Evolutionary conservation across 164 flowering plant species (phyloP), one percentile per base, ranked within the genome.

Genomic region (Saururus chinensis): DNA sequence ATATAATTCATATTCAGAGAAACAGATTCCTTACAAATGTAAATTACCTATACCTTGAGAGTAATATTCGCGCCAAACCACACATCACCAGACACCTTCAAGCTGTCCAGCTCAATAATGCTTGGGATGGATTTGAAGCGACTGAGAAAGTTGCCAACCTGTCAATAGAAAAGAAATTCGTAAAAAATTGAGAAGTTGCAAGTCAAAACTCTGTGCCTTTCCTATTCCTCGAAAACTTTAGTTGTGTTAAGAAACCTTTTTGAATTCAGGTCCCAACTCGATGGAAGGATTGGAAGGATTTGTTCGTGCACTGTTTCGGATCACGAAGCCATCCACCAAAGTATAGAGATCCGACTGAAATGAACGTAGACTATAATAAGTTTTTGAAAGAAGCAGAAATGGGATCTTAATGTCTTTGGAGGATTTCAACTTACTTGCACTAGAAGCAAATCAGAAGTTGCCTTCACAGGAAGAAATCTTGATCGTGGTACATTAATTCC

Each of bases 321-420:
- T 67, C 7, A 95, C 84, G 73, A 76, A 79, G 68, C 97, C 97
- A 69, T 88, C 89, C 23, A 51, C 64, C 59, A 79, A 62, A 56
- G 92, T 91, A 75, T 91, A 95, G n/a, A 95, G 88, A 79, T 95
- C 99, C 53, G 99, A 91, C 99, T 95, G 84, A 63, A 71, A 21
- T 24, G 16, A 45, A 45, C 19, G 19, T 9, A 7, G 21, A 23
- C 23, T 24, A 35, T 1, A 30, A 53, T 6, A 9, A 1, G 21
- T 17, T 58, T 9, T 19, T 17, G 14, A 37, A 30, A 17, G 20
- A 3, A 4, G 20, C 41, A 58, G 35, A 9, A 25, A 16, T 40
- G 21, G 20, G 35, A 24, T 22, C 17, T 21, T 16, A 42, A 30
- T 24, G 25, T 19, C 19, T 37, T 21, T 17, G 60, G 25, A 35